Evolutionary conservation across 805 yeast species (phyloP), one percentile per base, ranked within the genome.

Genomic region (Candida sanyiensis): DNA sequence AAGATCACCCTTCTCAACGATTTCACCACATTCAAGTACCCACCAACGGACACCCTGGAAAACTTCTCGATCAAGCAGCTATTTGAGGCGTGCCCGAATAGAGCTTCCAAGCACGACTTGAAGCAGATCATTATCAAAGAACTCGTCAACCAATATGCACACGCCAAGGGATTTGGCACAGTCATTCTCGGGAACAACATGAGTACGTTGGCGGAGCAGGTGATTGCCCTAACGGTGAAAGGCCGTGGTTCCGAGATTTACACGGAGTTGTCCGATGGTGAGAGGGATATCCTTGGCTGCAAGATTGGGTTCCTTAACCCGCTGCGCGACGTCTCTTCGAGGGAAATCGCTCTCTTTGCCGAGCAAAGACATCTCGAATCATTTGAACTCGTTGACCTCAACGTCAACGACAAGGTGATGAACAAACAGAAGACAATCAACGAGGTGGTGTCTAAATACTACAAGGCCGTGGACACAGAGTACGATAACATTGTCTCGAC

Each of bases 401-500:
- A 43, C 8, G 50, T 45, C 24, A 33, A 40, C 6, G 50, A 42
- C 4, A 65, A 62, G 6, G 66, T 64, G 22, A 72, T 78, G 40
- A 71, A 79, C 13, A 83, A 78, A 55, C 78, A 80, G 49, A 83
- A 81, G 70, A 83, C 95, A 2, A 80, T 90, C 15, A 81, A 84
- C 50, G 94, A 86, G 52, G 69, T 90, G 35, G 79, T 88, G 1
- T 66, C 76, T 20, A 73, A 77, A 35, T 90, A 90, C 58, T 86
- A 86, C 50, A 70, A 66, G 22, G 68, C 70, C 24, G 75, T 89
- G 18, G 95, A 86, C 52, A 69, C 70, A 6, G 88, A 79, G 12
- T 88, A 88, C 54, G 88, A 95, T 0, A 85, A 90, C 40, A 84
- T 90, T 3, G 88, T 89, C 3, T 83, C 96, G 0, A 89, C 97